Evolutionary conservation across 345 rosid genomes (phyloP).

Genomic region (Murraya koenigii): DNA sequence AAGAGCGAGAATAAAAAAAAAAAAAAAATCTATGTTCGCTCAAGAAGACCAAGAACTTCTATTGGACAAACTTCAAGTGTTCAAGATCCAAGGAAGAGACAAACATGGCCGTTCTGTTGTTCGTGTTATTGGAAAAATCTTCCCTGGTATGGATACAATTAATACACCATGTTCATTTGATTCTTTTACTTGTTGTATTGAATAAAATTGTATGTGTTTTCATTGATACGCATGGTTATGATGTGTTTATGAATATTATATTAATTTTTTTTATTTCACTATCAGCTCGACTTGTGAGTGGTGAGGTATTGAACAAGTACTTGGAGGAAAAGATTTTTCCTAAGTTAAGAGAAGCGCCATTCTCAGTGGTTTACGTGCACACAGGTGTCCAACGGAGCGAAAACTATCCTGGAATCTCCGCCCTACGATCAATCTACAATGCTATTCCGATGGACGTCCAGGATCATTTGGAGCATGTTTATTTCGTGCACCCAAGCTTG

Average conservation of each 20-base stretch:
- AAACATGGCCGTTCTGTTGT: conserved; percentile 31
- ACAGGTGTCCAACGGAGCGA: conserved; percentile 44
- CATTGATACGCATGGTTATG: no score
- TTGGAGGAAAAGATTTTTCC: conserved; percentile 46
- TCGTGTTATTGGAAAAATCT: conserved; percentile 23
- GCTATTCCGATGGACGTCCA: conserved; percentile 37
- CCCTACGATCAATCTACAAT: conserved; percentile 46
- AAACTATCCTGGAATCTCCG: conserved; percentile 56
- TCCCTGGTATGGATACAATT: conserved; percentile 3
- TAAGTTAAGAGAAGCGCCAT: conserved; percentile 32
- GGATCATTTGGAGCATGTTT: conserved; percentile 37
- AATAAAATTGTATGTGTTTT: no score
- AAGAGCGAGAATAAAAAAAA: no score
- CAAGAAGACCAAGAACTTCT: conserved; percentile 32
- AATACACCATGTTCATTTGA: not conserved
- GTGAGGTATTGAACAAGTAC: conserved; percentile 42
- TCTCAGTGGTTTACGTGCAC: conserved; percentile 55
- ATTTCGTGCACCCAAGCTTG: conserved; percentile 61
- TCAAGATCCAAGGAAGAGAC: conserved; percentile 42
- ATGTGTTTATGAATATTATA: no score
- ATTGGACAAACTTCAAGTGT: conserved; percentile 28
- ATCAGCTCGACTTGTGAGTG: conserved; percentile 41
- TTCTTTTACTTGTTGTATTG: not conserved
- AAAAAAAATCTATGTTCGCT: not conserved
- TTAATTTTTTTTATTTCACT: no score